Base-by-base conservation (phyloP, 1,284 basidiomycete species). In the Ustilago tritici region DNA sequence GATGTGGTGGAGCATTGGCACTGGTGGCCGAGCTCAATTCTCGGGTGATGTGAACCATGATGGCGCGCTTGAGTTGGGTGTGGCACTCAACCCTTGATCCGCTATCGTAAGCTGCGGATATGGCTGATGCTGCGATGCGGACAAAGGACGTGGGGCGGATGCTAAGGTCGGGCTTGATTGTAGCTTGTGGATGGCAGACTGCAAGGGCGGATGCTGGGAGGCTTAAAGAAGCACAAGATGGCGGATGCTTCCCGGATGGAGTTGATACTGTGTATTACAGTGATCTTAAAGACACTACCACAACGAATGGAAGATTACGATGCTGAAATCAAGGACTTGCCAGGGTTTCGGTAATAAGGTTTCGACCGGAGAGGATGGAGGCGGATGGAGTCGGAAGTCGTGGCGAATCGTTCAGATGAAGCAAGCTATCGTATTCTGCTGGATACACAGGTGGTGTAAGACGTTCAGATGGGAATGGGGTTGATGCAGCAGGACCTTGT, bases 21-120 rank as follows among this genome's bases (percentile, higher is more conserved):
- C 65, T 65, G 31, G 61, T 65, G 43, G 64, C 58, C 61, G 69
- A 67, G 65, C 74, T 76, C 52, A 69, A 15, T 61, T 76, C 74
- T 47, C 69, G 74, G 19, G 65, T 28, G 55, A 76, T 43, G 47
- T 67, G 38, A 23, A 66, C 69, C 65, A 73, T 73, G 61, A 35
- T 52, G 19, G 65, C 65, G 65, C 65, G 54, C 70, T 67, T 73
- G 35, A 36, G 49, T 15, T 35, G 58, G 65, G 56, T 65, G 70
- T 58, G 62, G 63, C 65, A 41, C 61, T 63, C 38, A 35, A 61
- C 54, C 58, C 58, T 28, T 35, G 43, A 40, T 40, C 31, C 17
- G 55, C 50, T 50, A 43, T 35, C 8, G 17, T 47, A 15, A 46
- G 17, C 55, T 52, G 52, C 40, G 64, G 40, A 50, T 46, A 8